These are phyloP conservation scores for Colletotrichum graminicola DNA, from an alignment of 2,329 filamentous ascomycete genomes.

Conservation along the genomic window DNA sequence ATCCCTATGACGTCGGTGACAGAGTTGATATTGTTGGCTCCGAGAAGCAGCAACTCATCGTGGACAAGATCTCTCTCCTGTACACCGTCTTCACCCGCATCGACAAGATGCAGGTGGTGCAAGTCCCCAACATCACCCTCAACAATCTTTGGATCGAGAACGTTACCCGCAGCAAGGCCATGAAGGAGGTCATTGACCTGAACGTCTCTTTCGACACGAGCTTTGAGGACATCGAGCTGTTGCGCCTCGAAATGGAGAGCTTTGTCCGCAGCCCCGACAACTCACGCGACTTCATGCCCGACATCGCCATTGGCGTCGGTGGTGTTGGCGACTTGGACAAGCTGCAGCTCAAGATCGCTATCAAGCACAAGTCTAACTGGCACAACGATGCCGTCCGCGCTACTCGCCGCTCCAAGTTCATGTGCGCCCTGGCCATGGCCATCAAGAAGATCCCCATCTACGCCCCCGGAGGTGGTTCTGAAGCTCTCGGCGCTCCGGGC, in stretches of 20 bases:
- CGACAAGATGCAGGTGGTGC: slow-evolving; percentile 81
- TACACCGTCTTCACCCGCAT: slow-evolving; percentile 89
- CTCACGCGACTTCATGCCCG: slow-evolving; percentile 88
- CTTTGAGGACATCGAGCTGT: slow-evolving; percentile 89
- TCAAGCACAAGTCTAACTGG: slow-evolving; percentile 95
- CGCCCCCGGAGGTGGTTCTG: slow-evolving; percentile 79
- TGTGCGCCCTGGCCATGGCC: slow-evolving; percentile 90
- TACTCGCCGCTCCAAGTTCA: slow-evolving; percentile 91
- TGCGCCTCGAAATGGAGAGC: slow-evolving; percentile 84
- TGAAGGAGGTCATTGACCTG: slow-evolving; percentile 86
- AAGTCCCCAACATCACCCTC: slow-evolving; percentile 89
- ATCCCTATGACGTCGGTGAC: slow-evolving; percentile 96
- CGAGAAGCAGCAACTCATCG: slow-evolving; percentile 75
- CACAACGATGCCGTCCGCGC: slow-evolving; percentile 86
- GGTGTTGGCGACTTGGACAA: slow-evolving; percentile 90
- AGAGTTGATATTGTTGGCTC: slow-evolving; percentile 81
- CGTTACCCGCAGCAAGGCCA: slow-evolving; percentile 88
- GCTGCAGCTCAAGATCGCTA: slow-evolving; percentile 83
- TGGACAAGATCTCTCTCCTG: slow-evolving; percentile 93
- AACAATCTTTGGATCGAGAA: slow-evolving; percentile 98
- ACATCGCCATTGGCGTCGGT: slow-evolving; percentile 82
- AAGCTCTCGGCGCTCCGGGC: slow-evolving; percentile 71
- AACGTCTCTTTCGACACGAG: slow-evolving; percentile 87
- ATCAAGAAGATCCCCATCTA: slow-evolving; percentile 90
- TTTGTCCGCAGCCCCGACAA: slow-evolving; percentile 91